Evolutionary conservation across 768 basidiomycete species (phyloP).

Genomic region (Agaricus blazei): DNA sequence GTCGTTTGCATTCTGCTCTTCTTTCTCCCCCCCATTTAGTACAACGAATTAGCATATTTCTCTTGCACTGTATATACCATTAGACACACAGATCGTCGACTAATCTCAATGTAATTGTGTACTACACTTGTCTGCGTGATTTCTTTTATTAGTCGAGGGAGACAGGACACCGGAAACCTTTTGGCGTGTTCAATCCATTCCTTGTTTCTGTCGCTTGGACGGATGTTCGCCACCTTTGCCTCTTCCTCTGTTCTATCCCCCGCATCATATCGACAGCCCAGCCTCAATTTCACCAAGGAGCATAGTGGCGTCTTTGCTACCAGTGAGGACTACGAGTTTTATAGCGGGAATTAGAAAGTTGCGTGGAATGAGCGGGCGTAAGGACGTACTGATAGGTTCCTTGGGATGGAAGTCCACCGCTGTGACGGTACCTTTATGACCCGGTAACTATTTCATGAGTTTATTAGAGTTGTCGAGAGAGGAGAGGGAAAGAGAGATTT

Average conservation of each 20-base stretch:
- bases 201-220: background rate
- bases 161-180: background rate
- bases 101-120: slow-evolving; percentile 12
- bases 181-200: background rate
- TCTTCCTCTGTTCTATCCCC: background rate
- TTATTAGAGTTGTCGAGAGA: background rate
- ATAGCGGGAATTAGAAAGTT: background rate
- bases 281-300: slow-evolving; percentile 87
- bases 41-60: slow-evolving; percentile 7
- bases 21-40: background rate
- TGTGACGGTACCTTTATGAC: slow-evolving; percentile 95
- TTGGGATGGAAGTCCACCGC: slow-evolving; percentile 95
- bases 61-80: slow-evolving; percentile 11
- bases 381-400: slow-evolving; percentile 82
- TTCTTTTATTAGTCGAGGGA: background rate
- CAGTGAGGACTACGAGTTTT: slow-evolving; percentile 66
- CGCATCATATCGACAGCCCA: slow-evolving; percentile 36
- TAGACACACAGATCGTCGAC: slow-evolving; percentile 9
- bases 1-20: background rate
- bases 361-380: background rate
- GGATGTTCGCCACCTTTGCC: background rate
- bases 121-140: background rate
- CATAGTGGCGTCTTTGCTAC: slow-evolving; percentile 91
- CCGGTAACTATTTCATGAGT: slow-evolving; percentile 58
- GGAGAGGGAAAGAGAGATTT: background rate